Conservation (phyloP, 2,329 filamentous ascomycete species). For the Plenodomus lindquistii region DNA sequence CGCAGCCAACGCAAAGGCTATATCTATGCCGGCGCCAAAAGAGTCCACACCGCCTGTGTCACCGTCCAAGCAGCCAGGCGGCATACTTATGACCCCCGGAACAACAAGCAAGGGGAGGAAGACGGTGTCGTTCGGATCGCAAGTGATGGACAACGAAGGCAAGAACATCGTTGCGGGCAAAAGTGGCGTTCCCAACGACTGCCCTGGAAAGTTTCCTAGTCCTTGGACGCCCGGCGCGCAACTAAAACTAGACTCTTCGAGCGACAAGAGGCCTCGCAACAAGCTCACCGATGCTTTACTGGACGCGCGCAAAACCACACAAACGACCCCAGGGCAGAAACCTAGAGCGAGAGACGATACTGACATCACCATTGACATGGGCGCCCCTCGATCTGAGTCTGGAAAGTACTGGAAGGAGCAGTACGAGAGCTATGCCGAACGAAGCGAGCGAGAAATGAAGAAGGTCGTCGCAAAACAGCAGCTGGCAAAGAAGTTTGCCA, state of each 20-base stretch:
- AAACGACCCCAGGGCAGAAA: slow-evolving; percentile 33
- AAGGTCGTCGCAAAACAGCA: slow-evolving; percentile 80
- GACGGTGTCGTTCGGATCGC: slow-evolving; percentile 63
- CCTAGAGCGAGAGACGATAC: slow-evolving; percentile 52
- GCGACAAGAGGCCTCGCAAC: slow-evolving; percentile 41
- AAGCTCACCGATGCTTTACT: slow-evolving; percentile 52
- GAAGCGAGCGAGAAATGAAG: slow-evolving; percentile 73
- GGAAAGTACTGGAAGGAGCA: slow-evolving; percentile 81
- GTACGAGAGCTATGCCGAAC: slow-evolving; percentile 73
- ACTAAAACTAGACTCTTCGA: slow-evolving; percentile 29
- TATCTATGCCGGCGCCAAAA: slow-evolving; percentile 23
- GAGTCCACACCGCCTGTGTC: slow-evolving; percentile 42
- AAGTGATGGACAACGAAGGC: slow-evolving; percentile 60
- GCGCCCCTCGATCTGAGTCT: slow-evolving; percentile 74
- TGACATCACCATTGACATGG: slow-evolving; percentile 71
- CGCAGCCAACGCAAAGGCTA: slow-evolving; percentile 26
- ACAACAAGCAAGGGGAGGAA: slow-evolving; percentile 61
- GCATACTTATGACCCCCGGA: slow-evolving; percentile 67
- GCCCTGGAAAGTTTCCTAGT: slow-evolving; percentile 55
- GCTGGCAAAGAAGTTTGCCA: slow-evolving; percentile 76
- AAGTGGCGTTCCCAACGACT: slow-evolving; percentile 53
- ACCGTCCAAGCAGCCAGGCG: slow-evolving; percentile 60
- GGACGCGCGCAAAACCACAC: slow-evolving; percentile 48
- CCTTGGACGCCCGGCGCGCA: slow-evolving; percentile 53
- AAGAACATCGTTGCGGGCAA: slow-evolving; percentile 53